These are phyloP conservation scores for Corymbia citriodora DNA, from an alignment of 441 rosid species.

Conservation along the genomic window DNA sequence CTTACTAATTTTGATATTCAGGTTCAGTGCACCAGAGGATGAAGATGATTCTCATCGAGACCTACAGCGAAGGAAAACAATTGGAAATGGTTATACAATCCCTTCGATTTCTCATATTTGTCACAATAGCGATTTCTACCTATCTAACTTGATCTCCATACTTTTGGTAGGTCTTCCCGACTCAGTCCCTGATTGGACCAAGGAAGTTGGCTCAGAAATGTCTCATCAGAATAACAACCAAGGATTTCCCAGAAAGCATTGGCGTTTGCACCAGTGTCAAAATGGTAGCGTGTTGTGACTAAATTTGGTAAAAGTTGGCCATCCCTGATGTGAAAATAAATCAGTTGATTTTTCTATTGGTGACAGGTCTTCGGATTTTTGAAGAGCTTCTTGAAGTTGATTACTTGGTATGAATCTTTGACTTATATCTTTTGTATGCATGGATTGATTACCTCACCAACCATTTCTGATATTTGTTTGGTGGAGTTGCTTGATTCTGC, in stretches of 20 bases:
- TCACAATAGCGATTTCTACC: background rate
- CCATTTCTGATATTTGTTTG: background rate
- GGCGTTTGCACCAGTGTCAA: slow-evolving; percentile 99
- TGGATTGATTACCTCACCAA: background rate
- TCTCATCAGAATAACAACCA: slow-evolving; percentile 77
- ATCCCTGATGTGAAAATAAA: background rate
- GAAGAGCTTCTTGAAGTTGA: slow-evolving; percentile 99
- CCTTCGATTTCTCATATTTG: slow-evolving; percentile 3
- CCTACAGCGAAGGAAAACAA: slow-evolving; percentile 84
- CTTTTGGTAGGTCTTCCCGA: slow-evolving; percentile 78
- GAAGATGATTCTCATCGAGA: slow-evolving; percentile 58
- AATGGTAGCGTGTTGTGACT: slow-evolving; percentile 49
- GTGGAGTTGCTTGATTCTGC: background rate
- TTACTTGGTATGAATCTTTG: slow-evolving; percentile 71
- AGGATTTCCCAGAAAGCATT: slow-evolving; percentile 92
- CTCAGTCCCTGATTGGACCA: slow-evolving; percentile 85
- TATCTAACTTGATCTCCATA: slow-evolving; percentile 10
- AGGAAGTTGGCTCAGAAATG: slow-evolving; percentile 69
- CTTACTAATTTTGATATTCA: slow-evolving; percentile 8
- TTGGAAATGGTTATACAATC: slow-evolving; percentile 76
- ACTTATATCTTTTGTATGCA: slow-evolving; percentile 4
- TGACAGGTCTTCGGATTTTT: slow-evolving; percentile 97
- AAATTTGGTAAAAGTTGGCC: background rate
- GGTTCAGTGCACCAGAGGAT: slow-evolving; percentile 92
- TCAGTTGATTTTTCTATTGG: slow-evolving; percentile 2